These are phyloP conservation scores for Miscanthus lutarioriparius DNA, from an alignment of 176 grass and related monocot species.

Conservation along the genomic window DNA sequence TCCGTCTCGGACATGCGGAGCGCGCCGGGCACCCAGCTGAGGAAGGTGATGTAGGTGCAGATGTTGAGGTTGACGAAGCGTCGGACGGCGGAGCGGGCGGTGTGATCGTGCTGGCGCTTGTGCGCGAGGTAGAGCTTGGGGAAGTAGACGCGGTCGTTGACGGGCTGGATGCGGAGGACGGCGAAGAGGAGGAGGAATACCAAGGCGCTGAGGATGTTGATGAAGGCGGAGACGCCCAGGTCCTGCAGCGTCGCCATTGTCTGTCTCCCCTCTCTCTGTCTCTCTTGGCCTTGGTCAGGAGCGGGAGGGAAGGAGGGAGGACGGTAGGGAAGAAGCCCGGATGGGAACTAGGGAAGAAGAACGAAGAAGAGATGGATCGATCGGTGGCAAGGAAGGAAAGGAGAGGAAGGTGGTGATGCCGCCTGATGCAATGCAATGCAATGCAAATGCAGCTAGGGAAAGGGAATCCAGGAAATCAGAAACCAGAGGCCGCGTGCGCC, in stretches of 20 bases:
- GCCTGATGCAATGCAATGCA: too few species aligned
- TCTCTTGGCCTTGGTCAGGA: background rate
- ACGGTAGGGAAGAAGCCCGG: too few species aligned
- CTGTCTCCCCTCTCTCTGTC: background rate
- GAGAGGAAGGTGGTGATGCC: background rate
- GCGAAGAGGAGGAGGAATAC: conserved; percentile 95
- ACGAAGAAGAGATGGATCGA: background rate
- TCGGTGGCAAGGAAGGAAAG: background rate
- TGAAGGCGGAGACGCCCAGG: conserved; percentile 92
- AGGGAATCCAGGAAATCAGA: background rate
- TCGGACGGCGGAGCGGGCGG: conserved; percentile 34
- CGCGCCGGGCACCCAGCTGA: conserved; percentile 87
- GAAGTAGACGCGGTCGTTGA: conserved; percentile 96
- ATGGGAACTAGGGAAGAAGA: background rate
- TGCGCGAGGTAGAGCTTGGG: conserved; percentile 81
- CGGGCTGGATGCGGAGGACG: conserved; percentile 79
- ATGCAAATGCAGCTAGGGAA: background rate
- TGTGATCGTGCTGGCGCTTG: conserved; percentile 30
- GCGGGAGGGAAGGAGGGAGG: background rate
- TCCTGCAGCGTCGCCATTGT: conserved; percentile 84
- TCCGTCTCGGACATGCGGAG: conserved; percentile 74
- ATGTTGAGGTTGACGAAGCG: conserved; percentile 90
- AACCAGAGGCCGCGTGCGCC: background rate
- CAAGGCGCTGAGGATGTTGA: conserved; percentile 81
- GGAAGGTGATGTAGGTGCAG: conserved; percentile 84